phyloP scores from a whole-genome alignment of 2,329 filamentous ascomycete genomes.

The Nothopassalora personata region DNA sequence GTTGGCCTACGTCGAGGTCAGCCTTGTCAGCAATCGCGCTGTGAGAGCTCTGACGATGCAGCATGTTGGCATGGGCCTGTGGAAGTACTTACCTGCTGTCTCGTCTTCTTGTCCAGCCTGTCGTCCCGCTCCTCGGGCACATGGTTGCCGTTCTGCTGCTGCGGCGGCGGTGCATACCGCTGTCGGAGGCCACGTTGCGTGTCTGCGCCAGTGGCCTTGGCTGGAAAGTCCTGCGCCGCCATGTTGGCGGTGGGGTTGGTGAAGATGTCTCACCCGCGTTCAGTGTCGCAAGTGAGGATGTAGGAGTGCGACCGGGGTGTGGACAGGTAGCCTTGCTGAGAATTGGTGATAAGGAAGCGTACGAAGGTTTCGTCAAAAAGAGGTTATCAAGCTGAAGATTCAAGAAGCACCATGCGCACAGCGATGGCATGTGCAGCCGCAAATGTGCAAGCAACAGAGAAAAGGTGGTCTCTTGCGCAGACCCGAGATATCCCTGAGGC shows the following conservation, averaged over 20 bases:
- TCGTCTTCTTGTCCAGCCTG: constrained; percentile 41
- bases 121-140: constrained; percentile 24
- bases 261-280: constrained; percentile 2
- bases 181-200: constrained; percentile 42
- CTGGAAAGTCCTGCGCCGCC: constrained; percentile 21
- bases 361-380: background rate
- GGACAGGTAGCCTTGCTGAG: background rate
- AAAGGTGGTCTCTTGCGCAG: background rate
- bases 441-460: background rate
- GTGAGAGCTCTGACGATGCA: background rate
- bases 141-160: constrained; percentile 31
- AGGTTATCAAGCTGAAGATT: background rate
- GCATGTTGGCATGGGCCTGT: background rate
- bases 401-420: background rate
- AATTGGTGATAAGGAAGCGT: background rate
- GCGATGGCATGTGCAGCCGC: background rate
- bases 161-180: constrained; percentile 34
- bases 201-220: constrained; percentile 37
- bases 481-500: background rate
- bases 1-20: constrained; percentile 34
- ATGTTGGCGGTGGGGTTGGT: constrained; percentile 19
- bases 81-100: constrained; percentile 39
- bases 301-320: background rate
- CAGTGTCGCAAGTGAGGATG: background rate
- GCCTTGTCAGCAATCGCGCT: background rate